Evolutionary conservation across 129 eudicot genomes (phyloP).

Genomic region (Centaurea solstitialis): DNA sequence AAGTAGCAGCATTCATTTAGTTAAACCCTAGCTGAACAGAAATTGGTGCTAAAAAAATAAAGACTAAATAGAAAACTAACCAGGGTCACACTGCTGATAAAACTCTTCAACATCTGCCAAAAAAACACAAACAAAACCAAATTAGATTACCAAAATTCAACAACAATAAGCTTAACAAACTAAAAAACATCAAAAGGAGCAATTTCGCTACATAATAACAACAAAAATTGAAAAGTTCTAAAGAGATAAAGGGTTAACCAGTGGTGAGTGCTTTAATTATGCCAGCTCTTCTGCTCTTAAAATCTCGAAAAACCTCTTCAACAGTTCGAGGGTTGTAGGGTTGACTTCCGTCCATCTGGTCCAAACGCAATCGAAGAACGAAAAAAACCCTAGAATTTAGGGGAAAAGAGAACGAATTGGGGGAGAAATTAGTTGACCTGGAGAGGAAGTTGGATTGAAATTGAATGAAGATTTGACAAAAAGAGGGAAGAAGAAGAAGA

Average conservation of each 20-base stretch:
- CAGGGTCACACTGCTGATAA: conserved; percentile 71
- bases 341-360: conserved; percentile 63
- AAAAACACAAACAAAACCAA: conserved; percentile 17
- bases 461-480: no score
- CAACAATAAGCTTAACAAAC: neutral
- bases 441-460: no score
- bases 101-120: conserved; percentile 60
- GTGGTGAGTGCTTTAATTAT: conserved; percentile 72
- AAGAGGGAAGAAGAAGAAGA: no score
- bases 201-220: neutral
- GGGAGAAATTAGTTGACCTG: no score
- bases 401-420: no score
- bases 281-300: conserved; percentile 73
- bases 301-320: conserved; percentile 78
- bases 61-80: conserved; percentile 23
- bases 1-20: neutral
- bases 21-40: conserved; percentile 18
- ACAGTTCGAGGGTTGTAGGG: conserved; percentile 71
- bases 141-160: neutral
- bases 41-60: conserved; percentile 1
- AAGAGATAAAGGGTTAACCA: conserved; percentile 34
- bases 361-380: no score
- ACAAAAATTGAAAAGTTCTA: neutral
- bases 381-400: no score
- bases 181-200: neutral